Percentiles rank a stretch among this genome's conserved stretches.
phyloP scores from a whole-genome alignment of 140 eudicot genomes.

The Cichorium intybus region DNA sequence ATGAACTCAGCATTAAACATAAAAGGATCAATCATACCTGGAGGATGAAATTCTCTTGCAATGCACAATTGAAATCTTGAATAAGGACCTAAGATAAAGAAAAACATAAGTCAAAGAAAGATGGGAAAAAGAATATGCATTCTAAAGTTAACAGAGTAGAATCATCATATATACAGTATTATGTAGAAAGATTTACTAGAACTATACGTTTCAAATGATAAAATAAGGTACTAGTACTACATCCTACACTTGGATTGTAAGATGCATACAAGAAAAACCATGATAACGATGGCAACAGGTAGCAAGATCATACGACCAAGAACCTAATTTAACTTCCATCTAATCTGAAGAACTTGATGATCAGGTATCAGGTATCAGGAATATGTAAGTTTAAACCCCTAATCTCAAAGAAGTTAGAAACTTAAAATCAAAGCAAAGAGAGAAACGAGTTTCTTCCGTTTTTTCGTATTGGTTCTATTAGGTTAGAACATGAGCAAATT shows the following conservation, averaged over 20 bases:
- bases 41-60: conserved; percentile 87
- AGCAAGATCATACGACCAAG: conserved; percentile 5
- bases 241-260: background rate
- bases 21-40: conserved; percentile 48
- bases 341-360: conserved; percentile 6
- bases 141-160: background rate
- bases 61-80: conserved; percentile 90
- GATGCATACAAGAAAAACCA: conserved; percentile 11
- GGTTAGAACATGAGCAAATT: background rate
- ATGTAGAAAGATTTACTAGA: no score
- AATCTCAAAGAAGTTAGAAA: conserved; percentile 3
- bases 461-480: background rate
- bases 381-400: conserved; percentile 6
- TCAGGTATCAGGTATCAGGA: background rate
- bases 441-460: background rate
- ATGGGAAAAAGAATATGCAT: background rate
- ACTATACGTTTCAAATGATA: background rate
- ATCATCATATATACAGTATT: no score
- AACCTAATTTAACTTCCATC: conserved; percentile 9
- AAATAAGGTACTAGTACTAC: background rate
- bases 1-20: conserved; percentile 10
- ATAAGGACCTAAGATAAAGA: conserved; percentile 56
- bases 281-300: conserved; percentile 4
- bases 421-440: background rate
- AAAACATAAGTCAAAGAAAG: conserved; percentile 4